These are phyloP conservation scores for Globisporangium perplexum DNA, from an alignment of 352 stramenopile genomes.

Conservation along the genomic window DNA sequence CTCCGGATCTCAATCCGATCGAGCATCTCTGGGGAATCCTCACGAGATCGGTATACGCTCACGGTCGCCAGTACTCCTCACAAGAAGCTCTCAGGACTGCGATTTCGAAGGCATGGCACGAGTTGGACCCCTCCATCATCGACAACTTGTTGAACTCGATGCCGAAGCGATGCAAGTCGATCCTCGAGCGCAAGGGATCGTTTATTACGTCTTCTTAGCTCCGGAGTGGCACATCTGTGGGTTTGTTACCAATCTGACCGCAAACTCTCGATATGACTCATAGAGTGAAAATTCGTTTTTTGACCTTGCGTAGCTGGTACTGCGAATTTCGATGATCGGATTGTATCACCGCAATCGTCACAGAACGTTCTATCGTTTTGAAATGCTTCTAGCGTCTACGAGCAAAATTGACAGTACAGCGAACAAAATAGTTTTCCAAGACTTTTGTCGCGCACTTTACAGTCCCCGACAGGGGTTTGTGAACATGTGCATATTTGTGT, in stretches of 20 bases:
- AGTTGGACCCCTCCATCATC: background rate
- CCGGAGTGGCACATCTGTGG: background rate
- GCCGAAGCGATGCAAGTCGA: background rate
- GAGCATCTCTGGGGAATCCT: conserved; percentile 1
- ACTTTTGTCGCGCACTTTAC: background rate
- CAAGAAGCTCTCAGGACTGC: background rate
- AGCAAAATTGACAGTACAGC: background rate
- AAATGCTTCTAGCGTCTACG: background rate
- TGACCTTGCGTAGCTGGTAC: too few relatives aligned
- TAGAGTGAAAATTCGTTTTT: too few relatives aligned
- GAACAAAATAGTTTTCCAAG: background rate
- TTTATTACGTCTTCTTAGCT: conserved; percentile 4
- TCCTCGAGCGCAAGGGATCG: background rate
- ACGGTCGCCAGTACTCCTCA: background rate
- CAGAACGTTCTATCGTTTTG: background rate
- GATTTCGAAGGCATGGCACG: background rate
- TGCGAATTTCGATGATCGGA: too few relatives aligned
- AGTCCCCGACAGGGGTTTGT: too few relatives aligned
- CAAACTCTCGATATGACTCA: background rate
- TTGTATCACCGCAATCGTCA: too few relatives aligned
- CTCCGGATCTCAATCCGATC: conserved; percentile 1
- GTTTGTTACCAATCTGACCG: background rate
- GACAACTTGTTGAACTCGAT: background rate
- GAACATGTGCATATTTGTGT: too few relatives aligned
- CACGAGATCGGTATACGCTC: background rate